Base-by-base conservation (phyloP, 768 basidiomycete genomes). In the Jaapia argillacea region DNA sequence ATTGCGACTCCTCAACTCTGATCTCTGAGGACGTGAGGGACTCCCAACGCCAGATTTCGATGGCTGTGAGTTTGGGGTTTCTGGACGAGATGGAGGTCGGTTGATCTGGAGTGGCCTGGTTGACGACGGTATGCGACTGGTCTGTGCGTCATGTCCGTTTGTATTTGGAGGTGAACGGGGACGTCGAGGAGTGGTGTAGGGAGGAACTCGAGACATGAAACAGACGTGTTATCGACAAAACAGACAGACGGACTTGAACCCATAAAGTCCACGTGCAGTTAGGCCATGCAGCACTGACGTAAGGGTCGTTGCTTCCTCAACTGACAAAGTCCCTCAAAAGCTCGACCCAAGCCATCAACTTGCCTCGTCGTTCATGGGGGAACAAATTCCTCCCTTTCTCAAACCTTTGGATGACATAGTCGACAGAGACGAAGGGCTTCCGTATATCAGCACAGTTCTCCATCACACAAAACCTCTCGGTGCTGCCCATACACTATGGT, bases 1-100 rank as follows among this genome's bases (percentile, higher is more conserved):
- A 44, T 67, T 62, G 25, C 79, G 70, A 42, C 64, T 65, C 56
- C 83, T 70, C 31, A 79, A 60, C 40, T 82, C 83, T 12, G 82
- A 85, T 54, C 81, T 66, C 54, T 77, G 74, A 12, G 83, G 83
- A 38, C 82, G 73, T 40, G 72, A 65, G 14, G 82, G 81, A 47
- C 64, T 62, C 6, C 70, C 63, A 12, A 69, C 62, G 36, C 69
- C 59, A 45, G 66, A 66, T 26, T 63, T 58, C 45, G 65, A 33
- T 10, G 37, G 13, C 22, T 13, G 12, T 7, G 37, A 38, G 53
- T 62, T 68, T 44, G 75, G 74, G 25, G 75, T 77, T 35, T 68
- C 69, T 22, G 78, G 74, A 46, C 70, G 66, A 40, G 75, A 71
- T 21, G 71, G 64, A 12, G 72, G 66, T 36, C 79, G 72, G 43